Evolutionary conservation across 148 eudicot species (phyloP), one percentile per base, ranked within the genome.

Genomic region (Diospyros lotus): DNA sequence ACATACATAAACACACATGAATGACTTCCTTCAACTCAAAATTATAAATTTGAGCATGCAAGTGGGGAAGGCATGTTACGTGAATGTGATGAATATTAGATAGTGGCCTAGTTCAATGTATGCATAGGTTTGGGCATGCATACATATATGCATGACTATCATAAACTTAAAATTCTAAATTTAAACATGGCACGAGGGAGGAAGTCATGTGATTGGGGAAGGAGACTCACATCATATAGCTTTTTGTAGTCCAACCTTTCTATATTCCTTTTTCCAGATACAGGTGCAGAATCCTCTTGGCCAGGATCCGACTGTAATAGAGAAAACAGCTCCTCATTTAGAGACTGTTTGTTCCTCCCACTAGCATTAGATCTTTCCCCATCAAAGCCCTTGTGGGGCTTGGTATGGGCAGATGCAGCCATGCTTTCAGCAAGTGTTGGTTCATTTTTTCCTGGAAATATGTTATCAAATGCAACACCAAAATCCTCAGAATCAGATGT

Each of bases 211-310:
- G 59, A 61, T 28, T 50, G 5, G 4, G 1, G 63, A 42, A 42
- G 74, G 77, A 71, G 67, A 87, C 97, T 92, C 85, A 94, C 98
- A 84, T 92, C 97, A 81, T 84, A 79, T 74, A 94, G 84, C 90
- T 85, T 92, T 84, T 92, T 87, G 89, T 94, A 92, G 87, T 94
- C 97, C 91, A 94, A 78, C 81, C 87, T 86, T 76, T 87, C 92
- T 9, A 85, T 82, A 71, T 78, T 80, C 80, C 98, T 89, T 73
- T 77, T 90, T 17, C 78, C 75, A 51, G 85, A 80, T 73, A 89
- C 6, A 71, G 83, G 88, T 55, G 77, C 77, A 45, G 61, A 51
- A 58, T 84, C 89, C 72, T 58, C 82, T 58, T 46, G 60, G 50
- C 76, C 81, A 69, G 80, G 70, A 76, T 79, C 81, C 14, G 83